These are phyloP conservation scores for Neurospora sp. DNA, from an alignment of 495 filamentous ascomycete genomes.

Conservation along the genomic window DNA sequence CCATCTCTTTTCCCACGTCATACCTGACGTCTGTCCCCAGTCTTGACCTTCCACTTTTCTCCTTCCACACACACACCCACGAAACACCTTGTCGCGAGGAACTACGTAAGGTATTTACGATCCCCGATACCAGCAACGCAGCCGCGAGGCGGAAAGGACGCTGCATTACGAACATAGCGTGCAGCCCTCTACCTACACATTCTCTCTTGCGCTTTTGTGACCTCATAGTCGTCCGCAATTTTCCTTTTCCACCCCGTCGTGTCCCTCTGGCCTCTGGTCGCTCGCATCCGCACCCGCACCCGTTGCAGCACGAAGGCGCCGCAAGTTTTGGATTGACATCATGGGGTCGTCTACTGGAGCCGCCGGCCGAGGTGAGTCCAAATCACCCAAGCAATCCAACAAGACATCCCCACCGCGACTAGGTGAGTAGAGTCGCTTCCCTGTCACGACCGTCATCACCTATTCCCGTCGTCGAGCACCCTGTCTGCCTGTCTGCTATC, in stretches of 20 bases:
- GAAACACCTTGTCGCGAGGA: constrained; percentile 7
- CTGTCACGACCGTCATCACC: constrained; percentile 2
- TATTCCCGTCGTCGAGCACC: not conserved
- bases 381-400: constrained; percentile 26
- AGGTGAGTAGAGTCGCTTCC: constrained; percentile 19
- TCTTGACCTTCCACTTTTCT: constrained; percentile 18
- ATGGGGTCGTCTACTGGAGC: constrained; percentile 28
- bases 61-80: constrained; percentile 10
- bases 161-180: constrained; percentile 16
- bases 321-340: constrained; percentile 29
- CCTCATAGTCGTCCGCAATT: constrained; percentile 20
- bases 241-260: constrained; percentile 3
- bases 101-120: constrained; percentile 20
- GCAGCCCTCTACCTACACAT: constrained; percentile 14
- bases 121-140: constrained; percentile 6
- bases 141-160: constrained; percentile 7
- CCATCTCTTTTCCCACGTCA: constrained; percentile 30
- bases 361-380: constrained; percentile 25
- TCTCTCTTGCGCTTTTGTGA: constrained; percentile 17
- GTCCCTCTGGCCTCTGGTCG: not conserved
- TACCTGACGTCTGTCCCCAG: constrained; percentile 30
- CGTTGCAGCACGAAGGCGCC: constrained; percentile 17
- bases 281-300: not conserved
- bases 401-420: constrained; percentile 20
- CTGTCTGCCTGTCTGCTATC: not conserved